phyloP scores from a whole-genome alignment of 1,139 yeast species.

The Spathaspora sp. region DNA sequence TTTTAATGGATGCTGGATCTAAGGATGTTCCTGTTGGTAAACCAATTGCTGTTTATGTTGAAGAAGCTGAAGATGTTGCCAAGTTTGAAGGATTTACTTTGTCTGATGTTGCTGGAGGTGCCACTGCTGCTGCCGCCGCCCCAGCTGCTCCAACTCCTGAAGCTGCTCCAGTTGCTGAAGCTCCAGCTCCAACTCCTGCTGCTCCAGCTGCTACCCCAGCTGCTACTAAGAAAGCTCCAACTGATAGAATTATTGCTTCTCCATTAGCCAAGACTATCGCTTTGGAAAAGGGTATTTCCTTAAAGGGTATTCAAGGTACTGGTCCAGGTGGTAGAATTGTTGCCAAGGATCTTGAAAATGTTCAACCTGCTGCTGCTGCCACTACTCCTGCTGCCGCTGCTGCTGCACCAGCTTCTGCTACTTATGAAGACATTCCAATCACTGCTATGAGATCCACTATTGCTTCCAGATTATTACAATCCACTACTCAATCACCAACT shows the following conservation, averaged over 20 bases:
- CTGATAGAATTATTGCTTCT: slow-evolving; percentile 84
- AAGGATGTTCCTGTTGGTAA: slow-evolving; percentile 90
- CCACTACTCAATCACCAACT: slow-evolving; percentile 86
- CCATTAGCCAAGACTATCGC: slow-evolving; percentile 95
- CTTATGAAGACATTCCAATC: slow-evolving; percentile 81
- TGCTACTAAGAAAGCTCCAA: slow-evolving; percentile 25
- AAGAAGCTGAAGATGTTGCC: slow-evolving; percentile 76
- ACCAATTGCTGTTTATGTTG: slow-evolving; percentile 97
- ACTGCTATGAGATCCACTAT: slow-evolving; percentile 93
- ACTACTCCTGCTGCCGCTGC: slow-evolving; percentile 46
- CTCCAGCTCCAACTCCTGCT: slow-evolving; percentile 28
- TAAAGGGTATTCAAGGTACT: slow-evolving; percentile 82
- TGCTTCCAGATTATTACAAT: slow-evolving; percentile 82
- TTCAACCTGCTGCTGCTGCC: slow-evolving; percentile 45
- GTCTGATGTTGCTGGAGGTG: slow-evolving; percentile 73
- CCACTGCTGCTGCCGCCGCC: slow-evolving; percentile 38
- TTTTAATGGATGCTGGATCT: slow-evolving; percentile 81
- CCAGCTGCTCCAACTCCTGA: slow-evolving; percentile 31
- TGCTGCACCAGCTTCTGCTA: slow-evolving; percentile 51
- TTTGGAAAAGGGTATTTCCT: slow-evolving; percentile 84
- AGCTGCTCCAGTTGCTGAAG: slow-evolving; percentile 20
- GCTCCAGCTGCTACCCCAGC: slow-evolving; percentile 21
- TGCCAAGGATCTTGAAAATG: slow-evolving; percentile 83
- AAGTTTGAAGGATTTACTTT: slow-evolving; percentile 86
- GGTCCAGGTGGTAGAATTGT: slow-evolving; percentile 96